Evolutionary conservation across 176 grass and related monocot species (phyloP), one percentile per base, ranked within the genome.

Genomic region (Musa schizocarpa): DNA sequence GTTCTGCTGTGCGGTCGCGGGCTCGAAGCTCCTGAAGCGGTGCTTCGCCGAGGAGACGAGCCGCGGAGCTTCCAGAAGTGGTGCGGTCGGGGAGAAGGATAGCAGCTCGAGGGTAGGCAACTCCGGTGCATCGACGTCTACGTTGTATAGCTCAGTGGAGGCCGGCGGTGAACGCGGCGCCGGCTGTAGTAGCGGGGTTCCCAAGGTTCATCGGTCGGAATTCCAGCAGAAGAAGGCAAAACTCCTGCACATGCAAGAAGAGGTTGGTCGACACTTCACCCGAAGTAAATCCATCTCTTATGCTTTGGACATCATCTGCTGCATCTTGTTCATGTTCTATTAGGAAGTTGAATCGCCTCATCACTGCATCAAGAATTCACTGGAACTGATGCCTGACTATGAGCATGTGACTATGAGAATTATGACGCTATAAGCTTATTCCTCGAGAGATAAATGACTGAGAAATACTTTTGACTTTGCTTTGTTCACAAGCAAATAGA

Each of bases 201-300:
- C 34, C 17, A 52, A 77, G 64, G 34, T 56, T 54, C 53, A 67
- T 16, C 49, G 52, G 19, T 78, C 81, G 11, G 87, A 86, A 69
- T 86, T 89, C 69, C 77, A 83, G 54, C 80, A 89, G 77, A 83
- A 81, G 81, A 89, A 86, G 70, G 77, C 77, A 19, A 86, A 89
- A 68, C 83, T 89, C 1, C 54, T 86, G 65, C 83, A 83, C 80
- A 86, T 86, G 81, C 81, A 86, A 70, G 77, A 86, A 16, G 87
- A 89, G 87, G 87, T 89, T 57, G 13, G 53, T 58, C 34, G 34
- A 43, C 34, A 43, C 34, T 43, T 43, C 34, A 43, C 34, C 34
- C 34, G 6, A 43, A 43, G 34, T 43, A 43, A 43, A 43, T 43
- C 3, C 34, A 43, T 43, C 4, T 43, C 34, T 43, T 43, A 43